A percentile compares a stretch with the other conserved stretches of the same genome.
These are phyloP conservation scores for Fusarium sp. DNA, from an alignment of 2,329 filamentous ascomycete species.

Conservation along the genomic window DNA sequence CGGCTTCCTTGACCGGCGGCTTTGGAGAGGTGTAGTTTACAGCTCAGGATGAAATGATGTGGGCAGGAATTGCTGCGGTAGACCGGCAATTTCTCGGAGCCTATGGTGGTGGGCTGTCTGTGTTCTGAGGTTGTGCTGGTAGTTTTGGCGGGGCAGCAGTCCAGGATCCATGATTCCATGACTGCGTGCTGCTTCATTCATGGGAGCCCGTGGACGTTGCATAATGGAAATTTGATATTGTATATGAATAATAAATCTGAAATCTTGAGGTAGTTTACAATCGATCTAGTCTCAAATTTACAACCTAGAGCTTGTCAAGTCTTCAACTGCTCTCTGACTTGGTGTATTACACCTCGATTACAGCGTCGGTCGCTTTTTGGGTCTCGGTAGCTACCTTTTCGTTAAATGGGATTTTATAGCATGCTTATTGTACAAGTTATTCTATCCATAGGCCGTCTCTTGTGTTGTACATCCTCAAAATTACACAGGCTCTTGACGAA, in stretches of 20 bases:
- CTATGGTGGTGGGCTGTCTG: slow-evolving; percentile 27
- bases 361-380: too few relatives aligned
- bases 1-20: slow-evolving; percentile 40
- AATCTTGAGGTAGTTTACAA: too few relatives aligned
- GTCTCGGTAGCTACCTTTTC: not conserved
- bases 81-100: slow-evolving; percentile 46
- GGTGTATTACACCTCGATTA: too few relatives aligned
- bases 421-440: slow-evolving; percentile 14
- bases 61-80: slow-evolving; percentile 43
- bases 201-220: slow-evolving; percentile 1
- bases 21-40: slow-evolving; percentile 27
- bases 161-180: slow-evolving; percentile 31
- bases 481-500: slow-evolving; percentile 13
- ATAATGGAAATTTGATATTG: not conserved
- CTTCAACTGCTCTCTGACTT: too few relatives aligned
- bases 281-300: too few relatives aligned
- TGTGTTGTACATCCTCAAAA: slow-evolving; percentile 14
- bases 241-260: not conserved
- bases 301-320: too few relatives aligned
- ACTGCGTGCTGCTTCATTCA: slow-evolving; percentile 17
- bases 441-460: slow-evolving; percentile 21
- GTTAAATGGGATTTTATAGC: not conserved
- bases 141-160: slow-evolving; percentile 36
- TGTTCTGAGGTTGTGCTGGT: slow-evolving; percentile 35
- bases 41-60: slow-evolving; percentile 36